A percentile compares a stretch with the other conserved stretches of the same genome.
Evolutionary conservation across 1,284 basidiomycete genomes (phyloP).

Genomic region (Puccinia coronata): DNA sequence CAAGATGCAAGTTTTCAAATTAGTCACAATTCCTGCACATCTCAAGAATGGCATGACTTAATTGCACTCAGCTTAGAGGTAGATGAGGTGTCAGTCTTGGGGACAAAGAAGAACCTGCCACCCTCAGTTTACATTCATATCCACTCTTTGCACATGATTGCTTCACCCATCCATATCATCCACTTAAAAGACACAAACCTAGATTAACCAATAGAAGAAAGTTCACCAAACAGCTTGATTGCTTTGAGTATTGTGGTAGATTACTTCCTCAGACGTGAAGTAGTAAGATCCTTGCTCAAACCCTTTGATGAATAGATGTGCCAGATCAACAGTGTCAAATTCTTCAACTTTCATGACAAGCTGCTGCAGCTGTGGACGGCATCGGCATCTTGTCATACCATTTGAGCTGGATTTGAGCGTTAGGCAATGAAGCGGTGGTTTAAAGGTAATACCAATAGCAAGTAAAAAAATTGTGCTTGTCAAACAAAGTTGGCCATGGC

Average conservation of each 20-base stretch:
- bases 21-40: no score
- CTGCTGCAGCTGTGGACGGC: slow-evolving; percentile 75
- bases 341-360: slow-evolving; percentile 97
- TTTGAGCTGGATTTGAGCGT: slow-evolving; percentile 83
- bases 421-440: slow-evolving; percentile 86
- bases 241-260: slow-evolving; percentile 53
- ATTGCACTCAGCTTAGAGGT: no score
- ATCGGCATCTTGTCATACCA: slow-evolving; percentile 67
- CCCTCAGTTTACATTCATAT: no score
- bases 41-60: no score
- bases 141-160: no score
- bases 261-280: slow-evolving; percentile 68
- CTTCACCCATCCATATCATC: no score
- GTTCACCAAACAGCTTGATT: slow-evolving; percentile 1
- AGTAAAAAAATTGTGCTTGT: slow-evolving; percentile 94
- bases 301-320: slow-evolving; percentile 93
- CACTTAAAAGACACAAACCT: slow-evolving; percentile 83
- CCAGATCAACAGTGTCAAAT: slow-evolving; percentile 83
- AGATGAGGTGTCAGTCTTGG: no score
- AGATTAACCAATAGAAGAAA: slow-evolving; percentile 56
- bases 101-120: no score
- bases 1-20: no score
- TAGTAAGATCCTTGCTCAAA: slow-evolving; percentile 86
- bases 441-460: slow-evolving; percentile 98
- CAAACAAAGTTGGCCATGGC: slow-evolving; percentile 88